Evolutionary conservation across 139 green algal species (phyloP), one percentile per base, ranked within the genome.

Genomic region (Volvox africanus): DNA sequence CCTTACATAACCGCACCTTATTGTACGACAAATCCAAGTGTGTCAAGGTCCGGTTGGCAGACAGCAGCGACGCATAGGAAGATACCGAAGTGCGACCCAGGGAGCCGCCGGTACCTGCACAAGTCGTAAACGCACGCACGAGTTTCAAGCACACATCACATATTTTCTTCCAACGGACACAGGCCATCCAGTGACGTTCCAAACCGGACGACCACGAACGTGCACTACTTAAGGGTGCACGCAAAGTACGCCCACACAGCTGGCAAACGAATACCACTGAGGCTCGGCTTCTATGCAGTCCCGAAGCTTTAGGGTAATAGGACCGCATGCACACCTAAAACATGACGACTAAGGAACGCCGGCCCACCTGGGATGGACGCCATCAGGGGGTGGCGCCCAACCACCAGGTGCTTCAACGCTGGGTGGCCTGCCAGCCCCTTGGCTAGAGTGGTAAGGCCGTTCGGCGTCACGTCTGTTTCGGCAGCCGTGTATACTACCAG

Each of bases 401-500:
- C 85, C 44, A 71, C 69, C 69, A 89, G 85, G 69, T 89, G 85
- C 69, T 30, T 28, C 69, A 89, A 36, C 28, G 85, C 85, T 20
- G 37, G 69, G 69, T 89, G 85, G 14, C 85, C 85, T n/a, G 69
- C 44, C 37, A 89, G 85, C 19, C 85, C 85, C 85, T 89, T 89
- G 67, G 85, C 85, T 44, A 89, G 69, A 30, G 85, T 30, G 0
- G 44, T 82, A 2, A 89, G 37, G 28, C 85, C 85, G n/a, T 17
- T 20, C 36, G 85, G 85, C 37, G 69, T 30, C n/a, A 89, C 85
- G 44, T 89, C 85, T 28, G 69, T 89, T 71, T 89, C 85, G 28
- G 85, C 69, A 16, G 85, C 85, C 37, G 85, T 89, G 85, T 89
- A 89, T 50, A 89, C 85, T 71, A 89, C 85, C 85, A 89, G 69